Evolutionary conservation across 805 yeast species (phyloP).

Genomic region (Cephaloascus albidus): DNA sequence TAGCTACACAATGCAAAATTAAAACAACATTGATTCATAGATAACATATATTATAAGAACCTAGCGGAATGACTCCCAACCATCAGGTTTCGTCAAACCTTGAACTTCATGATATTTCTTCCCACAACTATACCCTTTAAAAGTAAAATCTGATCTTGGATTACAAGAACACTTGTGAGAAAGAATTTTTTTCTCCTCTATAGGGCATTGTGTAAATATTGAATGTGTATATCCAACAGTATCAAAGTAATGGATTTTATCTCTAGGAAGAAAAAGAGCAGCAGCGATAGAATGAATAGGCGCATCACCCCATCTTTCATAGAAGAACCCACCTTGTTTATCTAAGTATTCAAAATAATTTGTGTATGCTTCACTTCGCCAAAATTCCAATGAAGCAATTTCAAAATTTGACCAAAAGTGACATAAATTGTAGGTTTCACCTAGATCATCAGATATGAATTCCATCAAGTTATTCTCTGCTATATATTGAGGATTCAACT

Average conservation of each 20-base stretch:
- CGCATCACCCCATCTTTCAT: conserved; percentile 29
- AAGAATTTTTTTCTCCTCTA: conserved; percentile 4
- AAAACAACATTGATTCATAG: no score
- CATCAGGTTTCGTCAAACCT: background rate
- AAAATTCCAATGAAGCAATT: conserved; percentile 15
- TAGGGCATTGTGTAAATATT: conserved; percentile 19
- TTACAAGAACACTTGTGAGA: conserved; percentile 14
- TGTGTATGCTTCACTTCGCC: conserved; percentile 8
- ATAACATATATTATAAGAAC: no score
- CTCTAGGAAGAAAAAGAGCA: conserved; percentile 10
- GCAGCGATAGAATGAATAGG: conserved; percentile 18
- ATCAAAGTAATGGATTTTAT: conserved; percentile 12
- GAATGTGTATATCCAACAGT: conserved; percentile 18
- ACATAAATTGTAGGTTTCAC: conserved; percentile 17
- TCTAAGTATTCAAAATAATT: conserved; percentile 17
- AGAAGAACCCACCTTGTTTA: conserved; percentile 22
- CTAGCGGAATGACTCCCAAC: background rate
- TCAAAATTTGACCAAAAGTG: conserved; percentile 27
- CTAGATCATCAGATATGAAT: conserved; percentile 9
- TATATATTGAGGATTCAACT: conserved; percentile 3
- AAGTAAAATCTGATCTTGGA: conserved; percentile 12
- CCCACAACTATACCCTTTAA: background rate
- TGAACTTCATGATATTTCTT: background rate
- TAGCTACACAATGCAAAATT: no score
- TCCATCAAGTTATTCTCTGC: conserved; percentile 9